Conservation (phyloP, 2,329 filamentous ascomycete species). For the Plenodomus tracheiphilus region DNA sequence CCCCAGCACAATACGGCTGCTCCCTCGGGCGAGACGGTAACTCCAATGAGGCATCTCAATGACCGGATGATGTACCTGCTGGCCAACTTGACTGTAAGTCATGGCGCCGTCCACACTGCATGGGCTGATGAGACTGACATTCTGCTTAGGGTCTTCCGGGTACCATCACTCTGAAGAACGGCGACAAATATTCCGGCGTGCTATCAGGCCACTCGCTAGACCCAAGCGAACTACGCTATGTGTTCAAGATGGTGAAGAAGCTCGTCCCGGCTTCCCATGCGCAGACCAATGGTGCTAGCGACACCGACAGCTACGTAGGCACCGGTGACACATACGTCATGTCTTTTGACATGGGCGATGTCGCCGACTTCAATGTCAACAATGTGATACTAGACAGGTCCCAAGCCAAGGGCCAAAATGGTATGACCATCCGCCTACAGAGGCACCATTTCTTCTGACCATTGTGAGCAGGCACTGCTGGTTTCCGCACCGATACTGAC, state of each 20-base stretch:
- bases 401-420: slow-evolving; percentile 59
- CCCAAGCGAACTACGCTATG: slow-evolving; percentile 56
- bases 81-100: slow-evolving; percentile 61
- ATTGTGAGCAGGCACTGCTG: slow-evolving; percentile 48
- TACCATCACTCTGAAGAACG: slow-evolving; percentile 61
- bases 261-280: slow-evolving; percentile 45
- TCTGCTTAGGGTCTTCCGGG: slow-evolving; percentile 57
- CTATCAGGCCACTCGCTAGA: slow-evolving; percentile 61
- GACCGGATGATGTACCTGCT: slow-evolving; percentile 63
- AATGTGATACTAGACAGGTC: slow-evolving; percentile 58
- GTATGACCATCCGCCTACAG: slow-evolving; percentile 46
- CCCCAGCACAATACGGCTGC: slow-evolving; percentile 42
- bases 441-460: slow-evolving; percentile 56
- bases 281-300: slow-evolving; percentile 52
- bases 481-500: slow-evolving; percentile 84
- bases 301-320: slow-evolving; percentile 51
- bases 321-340: slow-evolving; percentile 56
- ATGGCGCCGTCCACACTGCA: neutral
- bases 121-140: slow-evolving; percentile 14
- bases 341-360: slow-evolving; percentile 65
- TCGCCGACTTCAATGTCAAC: slow-evolving; percentile 59
- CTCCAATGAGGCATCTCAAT: slow-evolving; percentile 61
- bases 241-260: slow-evolving; percentile 68
- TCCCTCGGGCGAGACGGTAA: slow-evolving; percentile 53
- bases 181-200: slow-evolving; percentile 64